A percentile compares a stretch with the other conserved stretches of the same genome.
Evolutionary conservation across 2,329 filamentous ascomycete genomes (phyloP).

Genomic region (Phaeophleospora eucalypticola): DNA sequence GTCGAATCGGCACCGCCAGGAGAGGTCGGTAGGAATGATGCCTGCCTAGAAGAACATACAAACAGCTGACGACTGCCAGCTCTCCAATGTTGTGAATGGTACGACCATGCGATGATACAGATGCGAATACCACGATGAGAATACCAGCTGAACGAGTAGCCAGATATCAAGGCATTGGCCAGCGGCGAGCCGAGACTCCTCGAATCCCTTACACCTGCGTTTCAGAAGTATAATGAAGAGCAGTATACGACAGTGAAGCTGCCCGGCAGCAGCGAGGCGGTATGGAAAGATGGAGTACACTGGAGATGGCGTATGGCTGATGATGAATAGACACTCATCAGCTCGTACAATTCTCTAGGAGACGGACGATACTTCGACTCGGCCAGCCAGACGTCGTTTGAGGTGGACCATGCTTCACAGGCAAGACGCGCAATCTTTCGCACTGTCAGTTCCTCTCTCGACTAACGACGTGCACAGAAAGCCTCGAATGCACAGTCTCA

Average conservation of each 20-base stretch:
- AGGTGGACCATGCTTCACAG: constrained; percentile 79
- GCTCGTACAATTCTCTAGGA: constrained; percentile 77
- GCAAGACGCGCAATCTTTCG: constrained; percentile 38
- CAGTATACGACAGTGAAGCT: constrained; percentile 88
- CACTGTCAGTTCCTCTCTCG: not conserved
- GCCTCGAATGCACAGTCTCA: constrained; percentile 78
- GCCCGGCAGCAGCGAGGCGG: constrained; percentile 75
- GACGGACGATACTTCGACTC: constrained; percentile 84
- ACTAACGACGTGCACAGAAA: constrained; percentile 51
- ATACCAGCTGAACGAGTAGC: not conserved
- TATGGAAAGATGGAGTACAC: constrained; percentile 40
- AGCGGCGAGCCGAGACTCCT: constrained; percentile 61
- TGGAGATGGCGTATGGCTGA: constrained; percentile 9
- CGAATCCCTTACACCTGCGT: constrained; percentile 72
- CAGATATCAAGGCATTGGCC: constrained; percentile 87
- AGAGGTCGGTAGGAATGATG: constrained; percentile 62
- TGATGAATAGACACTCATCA: constrained; percentile 70
- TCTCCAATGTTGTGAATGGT: constrained; percentile 85
- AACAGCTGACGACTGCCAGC: constrained; percentile 49
- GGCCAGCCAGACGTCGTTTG: constrained; percentile 81
- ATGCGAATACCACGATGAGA: not conserved
- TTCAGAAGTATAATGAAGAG: constrained; percentile 93
- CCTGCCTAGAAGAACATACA: constrained; percentile 14
- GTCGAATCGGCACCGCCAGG: constrained; percentile 91
- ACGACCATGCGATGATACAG: constrained; percentile 27